Evolutionary conservation across 306 rosid species (phyloP).

Genomic region (Betula pendula): DNA sequence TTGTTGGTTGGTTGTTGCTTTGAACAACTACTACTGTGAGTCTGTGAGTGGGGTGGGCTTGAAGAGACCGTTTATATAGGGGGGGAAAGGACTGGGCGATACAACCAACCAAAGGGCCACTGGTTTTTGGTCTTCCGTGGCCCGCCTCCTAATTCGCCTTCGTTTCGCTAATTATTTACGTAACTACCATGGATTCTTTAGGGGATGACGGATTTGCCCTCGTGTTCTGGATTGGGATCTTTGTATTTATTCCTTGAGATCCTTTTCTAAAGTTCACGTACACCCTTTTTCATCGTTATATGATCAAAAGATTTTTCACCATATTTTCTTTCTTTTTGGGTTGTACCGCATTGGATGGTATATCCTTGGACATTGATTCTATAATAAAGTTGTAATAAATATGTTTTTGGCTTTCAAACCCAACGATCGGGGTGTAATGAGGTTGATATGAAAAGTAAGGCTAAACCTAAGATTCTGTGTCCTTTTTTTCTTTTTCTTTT

Average conservation of each 20-base stretch:
- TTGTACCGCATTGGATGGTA: too few species aligned
- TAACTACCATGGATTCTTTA: neutral
- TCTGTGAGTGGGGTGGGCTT: neutral
- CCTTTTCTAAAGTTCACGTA: neutral
- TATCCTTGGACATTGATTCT: too few species aligned
- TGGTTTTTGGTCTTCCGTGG: neutral
- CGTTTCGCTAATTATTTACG: neutral
- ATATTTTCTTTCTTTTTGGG: too few species aligned
- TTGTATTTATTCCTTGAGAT: neutral
- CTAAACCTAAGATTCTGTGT: too few species aligned
- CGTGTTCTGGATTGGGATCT: neutral
- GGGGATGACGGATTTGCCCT: neutral
- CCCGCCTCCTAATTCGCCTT: neutral
- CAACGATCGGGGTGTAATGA: too few species aligned
- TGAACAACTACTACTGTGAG: too few species aligned
- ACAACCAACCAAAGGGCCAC: neutral
- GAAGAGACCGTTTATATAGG: slow-evolving; percentile 3
- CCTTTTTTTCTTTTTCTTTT: too few species aligned
- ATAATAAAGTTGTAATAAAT: too few species aligned
- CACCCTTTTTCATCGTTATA: neutral
- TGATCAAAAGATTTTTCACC: too few species aligned
- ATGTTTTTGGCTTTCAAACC: too few species aligned
- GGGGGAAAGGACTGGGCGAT: neutral
- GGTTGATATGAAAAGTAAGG: too few species aligned
- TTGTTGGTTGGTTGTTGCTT: neutral